Evolutionary conservation across 2,329 filamentous ascomycete species (phyloP).

Genomic region (Penicillium fuscoglaucum): DNA sequence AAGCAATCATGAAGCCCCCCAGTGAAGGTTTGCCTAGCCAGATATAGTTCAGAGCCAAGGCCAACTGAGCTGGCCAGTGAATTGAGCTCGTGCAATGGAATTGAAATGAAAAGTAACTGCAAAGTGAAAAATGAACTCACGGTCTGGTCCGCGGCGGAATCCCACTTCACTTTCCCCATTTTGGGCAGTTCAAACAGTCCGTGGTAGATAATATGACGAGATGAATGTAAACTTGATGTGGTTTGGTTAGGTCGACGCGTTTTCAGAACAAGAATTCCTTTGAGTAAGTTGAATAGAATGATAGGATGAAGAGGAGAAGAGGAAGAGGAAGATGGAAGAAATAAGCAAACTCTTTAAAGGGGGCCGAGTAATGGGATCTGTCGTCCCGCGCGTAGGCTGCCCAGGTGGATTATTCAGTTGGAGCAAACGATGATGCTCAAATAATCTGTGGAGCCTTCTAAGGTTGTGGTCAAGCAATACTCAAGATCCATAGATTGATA

Average conservation of each 20-base stretch:
- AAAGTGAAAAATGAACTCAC: neutral
- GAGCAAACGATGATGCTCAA: no score
- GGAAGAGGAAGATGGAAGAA: no score
- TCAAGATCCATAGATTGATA: no score
- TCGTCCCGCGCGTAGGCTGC: no score
- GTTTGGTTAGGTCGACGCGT: no score
- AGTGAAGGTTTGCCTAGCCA: neutral
- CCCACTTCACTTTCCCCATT: neutral
- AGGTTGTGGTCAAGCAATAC: no score
- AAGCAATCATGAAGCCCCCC: neutral
- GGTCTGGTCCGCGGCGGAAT: neutral
- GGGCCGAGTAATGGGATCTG: no score
- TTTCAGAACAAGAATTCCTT: neutral
- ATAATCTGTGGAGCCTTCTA: no score
- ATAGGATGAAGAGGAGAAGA: no score
- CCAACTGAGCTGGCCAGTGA: neutral
- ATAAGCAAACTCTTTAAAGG: no score
- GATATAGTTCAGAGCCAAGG: neutral
- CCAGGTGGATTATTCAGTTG: no score
- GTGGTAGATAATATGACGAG: neutral
- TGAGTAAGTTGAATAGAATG: no score
- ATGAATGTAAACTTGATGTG: neutral
- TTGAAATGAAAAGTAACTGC: neutral
- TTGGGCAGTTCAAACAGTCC: neutral
- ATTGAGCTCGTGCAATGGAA: neutral